phyloP scores from a whole-genome alignment of 2,329 filamentous ascomycete genomes.

The Apiospora sp. region DNA sequence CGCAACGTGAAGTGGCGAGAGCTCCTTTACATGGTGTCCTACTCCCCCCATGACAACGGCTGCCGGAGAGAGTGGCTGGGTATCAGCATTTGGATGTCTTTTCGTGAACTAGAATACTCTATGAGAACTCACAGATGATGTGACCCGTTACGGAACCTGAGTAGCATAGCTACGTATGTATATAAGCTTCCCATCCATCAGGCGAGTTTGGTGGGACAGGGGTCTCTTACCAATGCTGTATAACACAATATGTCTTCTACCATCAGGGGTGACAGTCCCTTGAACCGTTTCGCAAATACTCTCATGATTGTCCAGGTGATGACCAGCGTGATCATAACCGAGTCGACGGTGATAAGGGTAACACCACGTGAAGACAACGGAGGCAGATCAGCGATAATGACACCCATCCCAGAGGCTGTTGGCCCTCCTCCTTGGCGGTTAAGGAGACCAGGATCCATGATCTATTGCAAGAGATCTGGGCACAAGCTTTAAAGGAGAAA shows the following conservation, averaged over 20 bases:
- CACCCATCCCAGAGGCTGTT: background rate
- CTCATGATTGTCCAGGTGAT: background rate
- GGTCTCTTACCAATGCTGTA: background rate
- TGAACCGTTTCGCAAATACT: background rate
- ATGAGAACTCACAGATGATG: background rate
- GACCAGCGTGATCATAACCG: background rate
- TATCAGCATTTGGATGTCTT: background rate
- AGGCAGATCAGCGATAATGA: background rate
- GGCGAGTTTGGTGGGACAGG: background rate
- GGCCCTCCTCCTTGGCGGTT: background rate
- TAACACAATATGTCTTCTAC: background rate
- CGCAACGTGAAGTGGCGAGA: slow-evolving; percentile 37
- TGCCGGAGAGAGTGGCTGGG: background rate
- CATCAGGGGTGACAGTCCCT: background rate
- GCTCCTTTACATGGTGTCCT: slow-evolving; percentile 27
- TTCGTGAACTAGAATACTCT: no score
- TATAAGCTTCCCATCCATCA: background rate
- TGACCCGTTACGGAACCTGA: background rate
- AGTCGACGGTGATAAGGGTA: background rate
- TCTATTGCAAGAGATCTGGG: no score
- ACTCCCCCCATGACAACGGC: slow-evolving; percentile 4
- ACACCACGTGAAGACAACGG: background rate
- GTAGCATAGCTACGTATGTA: background rate
- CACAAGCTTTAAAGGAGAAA: background rate
- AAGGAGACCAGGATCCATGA: background rate